phyloP scores from a whole-genome alignment of 2,329 filamentous ascomycete species.

The Lojkania enalia region DNA sequence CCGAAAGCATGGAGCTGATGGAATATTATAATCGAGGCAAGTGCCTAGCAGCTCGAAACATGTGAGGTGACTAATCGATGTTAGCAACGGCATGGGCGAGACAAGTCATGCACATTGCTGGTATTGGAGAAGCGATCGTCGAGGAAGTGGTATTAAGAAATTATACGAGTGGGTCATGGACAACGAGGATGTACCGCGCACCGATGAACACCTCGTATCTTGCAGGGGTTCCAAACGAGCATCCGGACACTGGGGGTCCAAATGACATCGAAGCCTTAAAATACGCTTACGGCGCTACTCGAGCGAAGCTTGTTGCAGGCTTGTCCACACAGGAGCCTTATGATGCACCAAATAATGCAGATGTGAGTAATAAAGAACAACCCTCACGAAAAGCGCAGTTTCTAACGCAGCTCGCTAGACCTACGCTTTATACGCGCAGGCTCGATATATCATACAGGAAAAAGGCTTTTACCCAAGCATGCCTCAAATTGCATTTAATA shows the following conservation, averaged over 20 bases:
- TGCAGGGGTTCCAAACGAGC: constrained; percentile 34
- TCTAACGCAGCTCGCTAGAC: too few species aligned
- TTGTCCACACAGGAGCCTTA: constrained; percentile 38
- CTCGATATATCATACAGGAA: constrained; percentile 33
- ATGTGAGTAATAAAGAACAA: too few species aligned
- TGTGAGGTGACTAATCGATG: neutral
- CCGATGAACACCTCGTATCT: constrained; percentile 40
- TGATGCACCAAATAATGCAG: constrained; percentile 39
- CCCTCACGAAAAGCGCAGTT: too few species aligned
- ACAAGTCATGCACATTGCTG: constrained; percentile 40
- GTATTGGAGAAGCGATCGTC: constrained; percentile 33
- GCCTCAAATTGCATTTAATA: constrained; percentile 36
- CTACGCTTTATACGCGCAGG: constrained; percentile 39
- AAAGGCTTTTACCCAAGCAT: constrained; percentile 36
- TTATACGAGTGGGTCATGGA: constrained; percentile 27
- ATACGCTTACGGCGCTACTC: constrained; percentile 38
- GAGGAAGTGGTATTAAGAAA: constrained; percentile 19
- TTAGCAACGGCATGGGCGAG: constrained; percentile 38
- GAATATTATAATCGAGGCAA: constrained; percentile 39
- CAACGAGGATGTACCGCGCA: constrained; percentile 17
- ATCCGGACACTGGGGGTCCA: constrained; percentile 22
- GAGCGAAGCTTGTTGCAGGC: constrained; percentile 36
- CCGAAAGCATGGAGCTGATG: constrained; percentile 27
- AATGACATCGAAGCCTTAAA: constrained; percentile 30
- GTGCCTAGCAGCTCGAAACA: neutral